phyloP scores from a whole-genome alignment of 805 yeast genomes.

The Barnettozyma botsteinii region DNA sequence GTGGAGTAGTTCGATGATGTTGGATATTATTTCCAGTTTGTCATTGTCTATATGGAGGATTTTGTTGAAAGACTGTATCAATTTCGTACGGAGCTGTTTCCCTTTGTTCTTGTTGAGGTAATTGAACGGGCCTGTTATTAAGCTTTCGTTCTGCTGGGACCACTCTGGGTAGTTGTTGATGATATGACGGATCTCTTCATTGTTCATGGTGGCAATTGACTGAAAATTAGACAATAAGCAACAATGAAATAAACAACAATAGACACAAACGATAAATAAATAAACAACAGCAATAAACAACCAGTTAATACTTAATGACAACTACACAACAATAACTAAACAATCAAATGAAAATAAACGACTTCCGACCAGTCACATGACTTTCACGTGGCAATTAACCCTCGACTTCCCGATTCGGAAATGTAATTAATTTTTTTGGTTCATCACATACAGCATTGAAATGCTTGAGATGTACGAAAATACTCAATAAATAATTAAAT shows the following conservation, averaged over 20 bases:
- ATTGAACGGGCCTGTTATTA: slow-evolving; percentile 22
- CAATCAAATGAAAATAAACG: too few relatives aligned
- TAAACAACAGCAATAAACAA: too few relatives aligned
- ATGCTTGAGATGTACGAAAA: too few relatives aligned
- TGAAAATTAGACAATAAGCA: too few relatives aligned
- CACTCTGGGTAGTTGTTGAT: slow-evolving; percentile 8
- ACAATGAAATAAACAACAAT: too few relatives aligned
- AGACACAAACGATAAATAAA: too few relatives aligned
- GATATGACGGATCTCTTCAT: slow-evolving; percentile 1
- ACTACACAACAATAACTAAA: neutral
- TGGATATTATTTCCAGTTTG: slow-evolving; percentile 35
- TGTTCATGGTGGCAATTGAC: neutral
- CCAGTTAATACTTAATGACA: too few relatives aligned
- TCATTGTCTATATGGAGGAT: slow-evolving; percentile 39
- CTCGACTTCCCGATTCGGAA: slow-evolving; percentile 5
- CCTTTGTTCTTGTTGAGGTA: slow-evolving; percentile 23
- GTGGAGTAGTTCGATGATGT: slow-evolving; percentile 55
- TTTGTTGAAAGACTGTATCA: slow-evolving; percentile 50
- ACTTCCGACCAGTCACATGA: neutral
- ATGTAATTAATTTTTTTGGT: slow-evolving; percentile 4
- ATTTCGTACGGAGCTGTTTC: slow-evolving; percentile 23
- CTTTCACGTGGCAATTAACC: neutral
- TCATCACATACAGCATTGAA: too few relatives aligned
- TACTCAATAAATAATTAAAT: too few relatives aligned
- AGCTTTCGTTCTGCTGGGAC: slow-evolving; percentile 4